Conservation (phyloP, 78 protist genomes). For the Dictyostelium purpureum region DNA sequence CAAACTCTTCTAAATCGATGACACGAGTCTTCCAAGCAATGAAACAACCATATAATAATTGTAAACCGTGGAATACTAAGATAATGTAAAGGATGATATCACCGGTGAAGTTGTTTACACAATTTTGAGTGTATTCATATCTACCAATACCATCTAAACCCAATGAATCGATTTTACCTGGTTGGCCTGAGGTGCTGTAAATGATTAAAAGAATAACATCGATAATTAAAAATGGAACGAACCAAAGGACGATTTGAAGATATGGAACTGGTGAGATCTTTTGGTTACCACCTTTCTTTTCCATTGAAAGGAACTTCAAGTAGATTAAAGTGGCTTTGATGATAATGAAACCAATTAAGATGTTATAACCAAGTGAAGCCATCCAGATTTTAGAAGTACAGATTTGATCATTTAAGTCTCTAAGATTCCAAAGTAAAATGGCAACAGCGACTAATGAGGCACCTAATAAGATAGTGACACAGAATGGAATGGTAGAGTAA, state of each 20-base stretch:
- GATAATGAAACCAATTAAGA: constrained; percentile 53
- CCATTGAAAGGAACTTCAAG: constrained; percentile 25
- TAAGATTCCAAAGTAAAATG: constrained; percentile 16
- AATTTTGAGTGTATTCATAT: constrained; percentile 67
- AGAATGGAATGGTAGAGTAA: constrained; percentile 46
- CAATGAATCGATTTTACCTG: not conserved
- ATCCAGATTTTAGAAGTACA: constrained; percentile 48
- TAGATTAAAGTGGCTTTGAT: constrained; percentile 47
- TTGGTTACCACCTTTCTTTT: not conserved
- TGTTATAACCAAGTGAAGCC: constrained; percentile 60
- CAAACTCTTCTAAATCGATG: constrained; percentile 65
- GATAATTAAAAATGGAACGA: not conserved
- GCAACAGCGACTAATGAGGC: constrained; percentile 24
- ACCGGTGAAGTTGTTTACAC: constrained; percentile 51
- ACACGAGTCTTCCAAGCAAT: constrained; percentile 52
- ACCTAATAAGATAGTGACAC: constrained; percentile 25
- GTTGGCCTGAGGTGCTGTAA: constrained; percentile 33
- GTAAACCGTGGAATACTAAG: constrained; percentile 56
- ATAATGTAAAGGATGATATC: constrained; percentile 29
- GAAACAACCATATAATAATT: constrained; percentile 50
- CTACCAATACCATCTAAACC: constrained; percentile 71
- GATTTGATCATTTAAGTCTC: not conserved
- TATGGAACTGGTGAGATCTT: constrained; percentile 46
- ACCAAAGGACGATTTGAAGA: not conserved
- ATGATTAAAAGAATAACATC: constrained; percentile 13